Percentiles rank a stretch among this genome's conserved stretches.
phyloP scores from a whole-genome alignment of 768 basidiomycete species.

The Clitopilus passeckerianus region DNA sequence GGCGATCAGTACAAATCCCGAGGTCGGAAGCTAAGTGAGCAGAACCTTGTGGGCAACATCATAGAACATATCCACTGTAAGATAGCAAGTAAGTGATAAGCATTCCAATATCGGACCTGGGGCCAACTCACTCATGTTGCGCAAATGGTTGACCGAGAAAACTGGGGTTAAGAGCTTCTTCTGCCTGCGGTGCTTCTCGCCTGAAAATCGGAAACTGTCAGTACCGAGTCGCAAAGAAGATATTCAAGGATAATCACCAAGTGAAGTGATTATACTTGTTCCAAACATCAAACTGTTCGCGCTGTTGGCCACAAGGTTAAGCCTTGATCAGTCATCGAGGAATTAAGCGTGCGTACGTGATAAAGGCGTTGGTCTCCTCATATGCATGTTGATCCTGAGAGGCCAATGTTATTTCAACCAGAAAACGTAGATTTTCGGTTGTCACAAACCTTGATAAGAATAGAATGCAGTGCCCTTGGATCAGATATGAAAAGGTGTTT shows the following conservation, averaged over 20 bases:
- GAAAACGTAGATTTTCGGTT: not conserved
- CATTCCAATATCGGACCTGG: not conserved
- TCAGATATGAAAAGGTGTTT: conserved; percentile 27
- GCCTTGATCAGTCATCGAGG: not conserved
- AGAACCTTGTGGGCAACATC: conserved; percentile 13
- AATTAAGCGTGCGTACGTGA: conserved; percentile 18
- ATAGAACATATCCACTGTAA: conserved; percentile 10
- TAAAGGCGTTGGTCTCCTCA: conserved; percentile 20
- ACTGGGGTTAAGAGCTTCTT: conserved; percentile 24
- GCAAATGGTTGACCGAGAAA: conserved; percentile 20
- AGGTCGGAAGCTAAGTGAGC: not conserved
- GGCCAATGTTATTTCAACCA: not conserved
- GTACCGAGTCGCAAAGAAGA: too few species aligned
- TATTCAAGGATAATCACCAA: conserved; percentile 3
- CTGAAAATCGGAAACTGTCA: conserved; percentile 6
- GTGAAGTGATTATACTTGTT: conserved; percentile 11
- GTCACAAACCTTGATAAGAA: conserved; percentile 22
- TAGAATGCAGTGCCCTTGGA: conserved; percentile 27
- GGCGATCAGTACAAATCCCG: not conserved
- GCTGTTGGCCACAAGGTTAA: not conserved
- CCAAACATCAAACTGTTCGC: conserved; percentile 12
- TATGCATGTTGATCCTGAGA: conserved; percentile 25
- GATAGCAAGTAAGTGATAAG: conserved; percentile 14
- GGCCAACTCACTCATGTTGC: conserved; percentile 11
- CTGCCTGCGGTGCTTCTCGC: conserved; percentile 21